Conservation (phyloP, 2,329 filamentous ascomycete species). For the Byssochlamys sp. region DNA sequence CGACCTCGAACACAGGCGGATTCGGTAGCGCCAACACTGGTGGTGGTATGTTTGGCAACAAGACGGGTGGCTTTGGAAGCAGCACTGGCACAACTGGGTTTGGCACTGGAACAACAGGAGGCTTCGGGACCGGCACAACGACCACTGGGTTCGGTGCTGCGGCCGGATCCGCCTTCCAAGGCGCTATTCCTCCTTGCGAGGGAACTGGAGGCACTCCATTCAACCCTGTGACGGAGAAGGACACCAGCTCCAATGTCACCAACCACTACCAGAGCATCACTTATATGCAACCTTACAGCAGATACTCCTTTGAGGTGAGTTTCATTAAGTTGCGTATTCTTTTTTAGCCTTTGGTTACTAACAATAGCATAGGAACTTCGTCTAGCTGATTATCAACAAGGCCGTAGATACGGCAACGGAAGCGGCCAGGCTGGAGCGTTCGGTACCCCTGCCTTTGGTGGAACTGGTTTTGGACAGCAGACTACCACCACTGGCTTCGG, state of each 20-base stretch:
- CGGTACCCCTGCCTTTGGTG: conserved; percentile 55
- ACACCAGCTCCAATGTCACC: conserved; percentile 26
- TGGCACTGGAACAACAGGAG: conserved; percentile 14
- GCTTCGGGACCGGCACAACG: conserved; percentile 17
- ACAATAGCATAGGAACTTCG: conserved; percentile 47
- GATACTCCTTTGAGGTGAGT: conserved; percentile 67
- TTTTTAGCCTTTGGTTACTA: background rate
- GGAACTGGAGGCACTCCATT: conserved; percentile 40
- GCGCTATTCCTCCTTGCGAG: conserved; percentile 31
- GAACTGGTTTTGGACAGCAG: conserved; percentile 37
- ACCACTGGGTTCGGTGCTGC: conserved; percentile 27
- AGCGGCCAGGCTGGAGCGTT: conserved; percentile 76
- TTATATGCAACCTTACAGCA: conserved; percentile 50
- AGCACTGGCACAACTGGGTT: conserved; percentile 12
- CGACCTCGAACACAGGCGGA: conserved; percentile 12
- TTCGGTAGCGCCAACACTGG: conserved; percentile 19
- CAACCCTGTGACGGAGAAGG: conserved; percentile 37
- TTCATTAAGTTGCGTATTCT: background rate
- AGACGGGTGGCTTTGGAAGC: conserved; percentile 14
- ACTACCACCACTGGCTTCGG: conserved; percentile 34
- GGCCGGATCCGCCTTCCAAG: conserved; percentile 34
- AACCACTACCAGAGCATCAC: conserved; percentile 42
- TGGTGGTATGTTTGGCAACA: conserved; percentile 33
- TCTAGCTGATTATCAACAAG: conserved; percentile 78
- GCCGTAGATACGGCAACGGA: conserved; percentile 70